Base-by-base conservation (phyloP, 2,329 filamentous ascomycete genomes). In the Esteya vermicola region DNA sequence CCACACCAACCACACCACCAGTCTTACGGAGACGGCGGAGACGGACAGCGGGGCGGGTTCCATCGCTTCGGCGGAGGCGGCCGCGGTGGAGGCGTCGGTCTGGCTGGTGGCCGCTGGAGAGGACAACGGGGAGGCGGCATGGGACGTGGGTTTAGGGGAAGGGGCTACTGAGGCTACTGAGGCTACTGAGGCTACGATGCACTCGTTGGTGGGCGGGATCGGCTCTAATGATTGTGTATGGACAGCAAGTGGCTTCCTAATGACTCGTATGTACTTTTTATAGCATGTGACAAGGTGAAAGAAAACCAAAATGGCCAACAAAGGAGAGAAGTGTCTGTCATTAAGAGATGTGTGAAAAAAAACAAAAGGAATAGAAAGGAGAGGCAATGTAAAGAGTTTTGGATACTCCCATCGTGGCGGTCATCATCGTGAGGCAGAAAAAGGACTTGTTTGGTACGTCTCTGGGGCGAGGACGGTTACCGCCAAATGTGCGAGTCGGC, bases 401-500 rank as follows among this genome's bases (percentile, higher is more conserved):
- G n/a, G n/a, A n/a, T n/a, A n/a, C n/a, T n/a, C n/a, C n/a, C n/a
- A n/a, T n/a, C n/a, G n/a, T n/a, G n/a, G n/a, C n/a, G n/a, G n/a
- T n/a, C n/a, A n/a, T n/a, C n/a, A n/a, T n/a, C n/a, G n/a, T n/a
- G n/a, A n/a, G n/a, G n/a, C n/a, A n/a, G n/a, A n/a, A n/a, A n/a
- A n/a, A n/a, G n/a, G n/a, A n/a, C n/a, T n/a, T n/a, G n/a, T n/a
- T n/a, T n/a, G n/a, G n/a, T n/a, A 33, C 14, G 18, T 32, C 14
- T 4, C n/a, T 5, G 13, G 9, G n/a, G 6, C 28, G 10, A 16
- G 31, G 13, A 19, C 31, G 13, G 27, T 28, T 27, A 50, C 50
- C 64, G 59, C 71, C 68, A 62, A 47, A 72, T 52, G 56, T 68
- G 59, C 38, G 64, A 48, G 43, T 67, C 48, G 30, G 21, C 37